Evolutionary conservation across 73 alveolate genomes (phyloP), one percentile per base, ranked within the genome.

Genomic region (Paramecium tetraurelia): DNA sequence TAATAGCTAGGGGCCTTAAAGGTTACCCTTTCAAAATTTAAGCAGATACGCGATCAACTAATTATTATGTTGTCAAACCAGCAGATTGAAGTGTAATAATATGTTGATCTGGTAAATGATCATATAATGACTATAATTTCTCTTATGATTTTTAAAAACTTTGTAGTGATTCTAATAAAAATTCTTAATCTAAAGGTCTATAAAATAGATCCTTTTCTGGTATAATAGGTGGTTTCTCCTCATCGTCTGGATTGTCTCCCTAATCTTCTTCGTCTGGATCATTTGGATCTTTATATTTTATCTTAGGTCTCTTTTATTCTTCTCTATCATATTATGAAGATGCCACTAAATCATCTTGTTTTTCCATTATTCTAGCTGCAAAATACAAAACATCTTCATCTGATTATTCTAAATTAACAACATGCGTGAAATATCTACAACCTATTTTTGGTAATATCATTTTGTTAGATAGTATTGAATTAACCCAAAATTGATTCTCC

Each of bases 1-100:
- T 94, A 24, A 88, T 93, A 12, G 99, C 99, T 20, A 98, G 92
- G 20, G 99, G 99, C 93, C 99, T 95, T 89, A 98, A 94, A 0
- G 98, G 99, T 31, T 40, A 41, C 21, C 85, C 94, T 96, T 95
- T 93, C 95, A 96, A 86, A 72, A 98, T 84, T 92, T 96, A 92
- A 84, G 94, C 80, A 69, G 76, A 93, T 31, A 97, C 94, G 71
- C 96, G 89, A 40, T 97, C 97, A 3, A 86, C 94, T 35, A 98
- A 92, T 75, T 96, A 96, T 77, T 89, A 96, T 31, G 96, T 97
- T 50, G 94, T 97, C 40, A 97, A 83, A 11, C 99, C 99, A 11
- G 98, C 96, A 16, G 94, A 88, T 63, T 97, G 97, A 33, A 98
- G 86, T 43, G 94, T 93, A 58, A 98, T 94, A 84, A 94, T 95